phyloP scores from a whole-genome alignment of 116 monocot species.

The Papilionanthe hybrid region DNA sequence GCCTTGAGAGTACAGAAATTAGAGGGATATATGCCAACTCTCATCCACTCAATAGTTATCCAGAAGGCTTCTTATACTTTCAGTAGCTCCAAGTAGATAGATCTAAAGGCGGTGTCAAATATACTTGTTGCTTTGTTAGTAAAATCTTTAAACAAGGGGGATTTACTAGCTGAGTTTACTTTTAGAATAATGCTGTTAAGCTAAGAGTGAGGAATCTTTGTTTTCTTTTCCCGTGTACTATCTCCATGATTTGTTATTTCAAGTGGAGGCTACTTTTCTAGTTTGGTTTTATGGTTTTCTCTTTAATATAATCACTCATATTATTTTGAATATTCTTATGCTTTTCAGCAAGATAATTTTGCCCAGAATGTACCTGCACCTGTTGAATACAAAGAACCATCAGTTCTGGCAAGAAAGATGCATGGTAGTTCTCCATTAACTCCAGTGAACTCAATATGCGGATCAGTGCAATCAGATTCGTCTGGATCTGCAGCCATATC shows the following conservation, averaged over 20 bases:
- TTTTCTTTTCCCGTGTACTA: not conserved
- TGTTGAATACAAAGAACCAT: constrained; percentile 18
- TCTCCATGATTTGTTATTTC: not conserved
- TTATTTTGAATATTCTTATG: not conserved
- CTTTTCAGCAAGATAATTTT: constrained; percentile 29
- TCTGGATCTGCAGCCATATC: constrained; percentile 31
- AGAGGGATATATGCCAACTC: too few relatives aligned
- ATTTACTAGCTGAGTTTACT: not conserved
- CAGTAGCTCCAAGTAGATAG: too few relatives aligned
- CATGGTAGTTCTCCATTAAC: constrained; percentile 32
- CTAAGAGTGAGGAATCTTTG: not conserved
- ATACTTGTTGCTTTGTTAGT: not conserved
- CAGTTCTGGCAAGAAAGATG: constrained; percentile 11
- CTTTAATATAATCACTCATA: not conserved
- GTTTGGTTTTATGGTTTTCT: not conserved
- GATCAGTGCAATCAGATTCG: constrained; percentile 46
- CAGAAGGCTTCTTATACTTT: too few relatives aligned
- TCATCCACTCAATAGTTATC: too few relatives aligned
- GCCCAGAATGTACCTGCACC: constrained; percentile 6
- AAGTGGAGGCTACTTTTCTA: not conserved
- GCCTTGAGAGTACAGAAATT: too few relatives aligned
- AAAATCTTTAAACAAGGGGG: not conserved
- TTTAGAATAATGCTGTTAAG: not conserved
- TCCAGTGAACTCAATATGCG: constrained; percentile 37
- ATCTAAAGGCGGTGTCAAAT: too few relatives aligned